phyloP scores from a whole-genome alignment of 148 eudicot species.

The Selenicereus undatus region DNA sequence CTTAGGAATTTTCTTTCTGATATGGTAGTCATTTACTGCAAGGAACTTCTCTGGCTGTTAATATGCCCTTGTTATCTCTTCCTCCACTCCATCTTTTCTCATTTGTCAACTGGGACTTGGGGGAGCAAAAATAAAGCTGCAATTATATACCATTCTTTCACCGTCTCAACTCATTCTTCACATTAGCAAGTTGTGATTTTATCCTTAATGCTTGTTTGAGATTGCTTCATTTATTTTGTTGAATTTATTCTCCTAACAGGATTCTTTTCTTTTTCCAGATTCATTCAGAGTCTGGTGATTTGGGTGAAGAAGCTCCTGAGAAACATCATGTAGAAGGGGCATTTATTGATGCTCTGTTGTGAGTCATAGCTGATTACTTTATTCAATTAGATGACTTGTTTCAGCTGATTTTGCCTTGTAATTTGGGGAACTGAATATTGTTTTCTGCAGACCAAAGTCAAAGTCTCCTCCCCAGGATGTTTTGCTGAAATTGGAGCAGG shows the following conservation, averaged over 20 bases:
- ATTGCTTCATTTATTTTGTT: neutral
- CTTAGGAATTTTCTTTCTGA: no score
- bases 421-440: neutral
- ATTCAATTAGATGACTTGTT: neutral
- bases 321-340: slow-evolving; percentile 87
- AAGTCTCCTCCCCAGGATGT: slow-evolving; percentile 83
- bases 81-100: neutral
- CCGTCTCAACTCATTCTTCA: neutral
- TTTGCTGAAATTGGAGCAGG: slow-evolving; percentile 64
- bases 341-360: slow-evolving; percentile 81
- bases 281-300: slow-evolving; percentile 49
- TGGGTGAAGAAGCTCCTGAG: slow-evolving; percentile 63
- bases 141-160: neutral
- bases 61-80: neutral
- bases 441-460: slow-evolving; percentile 54
- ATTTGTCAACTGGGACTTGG: neutral
- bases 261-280: slow-evolving; percentile 18
- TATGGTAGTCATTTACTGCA: no score
- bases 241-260: neutral
- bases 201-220: neutral
- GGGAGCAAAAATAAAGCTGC: neutral
- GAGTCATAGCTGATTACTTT: slow-evolving; percentile 26
- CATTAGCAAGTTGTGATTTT: neutral
- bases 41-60: neutral
- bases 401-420: neutral